These are phyloP conservation scores for Zygosaccharomyces pseudobailii DNA, from an alignment of 1,139 yeast genomes.

Conservation along the genomic window DNA sequence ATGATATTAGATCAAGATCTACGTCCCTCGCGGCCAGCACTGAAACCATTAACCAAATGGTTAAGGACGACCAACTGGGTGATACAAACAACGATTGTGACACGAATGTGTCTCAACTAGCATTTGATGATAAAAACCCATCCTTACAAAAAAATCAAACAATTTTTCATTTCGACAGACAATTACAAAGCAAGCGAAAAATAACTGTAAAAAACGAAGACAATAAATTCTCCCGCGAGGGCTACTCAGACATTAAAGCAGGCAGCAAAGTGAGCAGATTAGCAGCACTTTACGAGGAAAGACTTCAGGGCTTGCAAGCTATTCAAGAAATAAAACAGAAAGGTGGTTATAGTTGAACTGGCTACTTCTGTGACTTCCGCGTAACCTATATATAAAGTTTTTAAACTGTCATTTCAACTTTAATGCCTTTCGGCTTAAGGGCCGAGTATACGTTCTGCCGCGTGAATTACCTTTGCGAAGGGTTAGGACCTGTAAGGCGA, in stretches of 20 bases:
- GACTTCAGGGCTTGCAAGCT: constrained; percentile 49
- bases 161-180: constrained; percentile 30
- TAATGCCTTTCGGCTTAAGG: too few species aligned
- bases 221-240: constrained; percentile 31
- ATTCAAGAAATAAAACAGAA: constrained; percentile 34
- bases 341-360: not conserved
- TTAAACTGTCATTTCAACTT: too few species aligned
- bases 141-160: constrained; percentile 18
- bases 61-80: constrained; percentile 15
- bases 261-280: constrained; percentile 53
- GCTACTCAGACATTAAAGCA: constrained; percentile 44
- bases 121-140: constrained; percentile 7
- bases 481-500: too few species aligned
- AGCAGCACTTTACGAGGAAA: constrained; percentile 53
- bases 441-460: too few species aligned
- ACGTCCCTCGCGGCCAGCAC: constrained; percentile 11
- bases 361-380: not conserved
- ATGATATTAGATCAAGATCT: constrained; percentile 5
- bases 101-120: constrained; percentile 1
- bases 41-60: constrained; percentile 21
- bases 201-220: constrained; percentile 17
- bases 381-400: too few species aligned
- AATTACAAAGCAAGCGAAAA: constrained; percentile 23
- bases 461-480: too few species aligned
- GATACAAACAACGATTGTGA: constrained; percentile 4